Conservation (phyloP, 2,329 filamentous ascomycete genomes). For the Diaporthe nobilis region DNA sequence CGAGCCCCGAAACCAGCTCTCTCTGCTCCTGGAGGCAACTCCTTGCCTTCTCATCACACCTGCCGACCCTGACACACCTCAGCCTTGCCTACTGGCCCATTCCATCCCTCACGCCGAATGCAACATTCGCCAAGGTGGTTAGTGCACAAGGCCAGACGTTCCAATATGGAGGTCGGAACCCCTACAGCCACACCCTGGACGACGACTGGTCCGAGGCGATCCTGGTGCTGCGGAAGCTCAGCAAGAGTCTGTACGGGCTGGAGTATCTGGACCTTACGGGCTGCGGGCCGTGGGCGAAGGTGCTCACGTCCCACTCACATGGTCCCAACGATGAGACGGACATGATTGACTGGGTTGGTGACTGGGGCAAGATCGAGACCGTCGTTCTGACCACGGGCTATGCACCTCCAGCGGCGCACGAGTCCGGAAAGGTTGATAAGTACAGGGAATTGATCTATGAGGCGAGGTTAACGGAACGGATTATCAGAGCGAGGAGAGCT, state of each 20-base stretch:
- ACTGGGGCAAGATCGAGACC: slow-evolving; percentile 67
- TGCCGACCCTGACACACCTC: slow-evolving; percentile 71
- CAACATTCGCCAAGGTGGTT: slow-evolving; percentile 62
- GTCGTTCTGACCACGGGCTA: slow-evolving; percentile 63
- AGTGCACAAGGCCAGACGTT: slow-evolving; percentile 60
- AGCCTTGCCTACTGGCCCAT: slow-evolving; percentile 74
- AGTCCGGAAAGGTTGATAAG: slow-evolving; percentile 52
- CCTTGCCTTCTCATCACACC: slow-evolving; percentile 65
- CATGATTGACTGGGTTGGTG: slow-evolving; percentile 66
- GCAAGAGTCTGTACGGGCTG: slow-evolving; percentile 68
- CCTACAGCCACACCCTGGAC: slow-evolving; percentile 71
- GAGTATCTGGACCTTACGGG: slow-evolving; percentile 75
- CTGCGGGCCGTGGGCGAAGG: slow-evolving; percentile 68
- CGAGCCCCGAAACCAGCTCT: slow-evolving; percentile 53
- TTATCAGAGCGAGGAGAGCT: slow-evolving; percentile 61
- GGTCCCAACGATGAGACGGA: slow-evolving; percentile 55
- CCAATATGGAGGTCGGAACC: slow-evolving; percentile 68
- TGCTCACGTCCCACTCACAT: slow-evolving; percentile 56
- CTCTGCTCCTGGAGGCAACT: slow-evolving; percentile 71
- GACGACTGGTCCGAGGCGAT: slow-evolving; percentile 73
- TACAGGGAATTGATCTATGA: slow-evolving; percentile 53
- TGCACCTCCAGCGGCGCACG: slow-evolving; percentile 48
- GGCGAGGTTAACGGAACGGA: slow-evolving; percentile 61
- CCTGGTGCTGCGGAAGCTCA: slow-evolving; percentile 67
- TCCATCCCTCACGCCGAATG: slow-evolving; percentile 70